These are phyloP conservation scores for Gnaphalium uliginosum DNA, from an alignment of 129 eudicot genomes.

Conservation along the genomic window DNA sequence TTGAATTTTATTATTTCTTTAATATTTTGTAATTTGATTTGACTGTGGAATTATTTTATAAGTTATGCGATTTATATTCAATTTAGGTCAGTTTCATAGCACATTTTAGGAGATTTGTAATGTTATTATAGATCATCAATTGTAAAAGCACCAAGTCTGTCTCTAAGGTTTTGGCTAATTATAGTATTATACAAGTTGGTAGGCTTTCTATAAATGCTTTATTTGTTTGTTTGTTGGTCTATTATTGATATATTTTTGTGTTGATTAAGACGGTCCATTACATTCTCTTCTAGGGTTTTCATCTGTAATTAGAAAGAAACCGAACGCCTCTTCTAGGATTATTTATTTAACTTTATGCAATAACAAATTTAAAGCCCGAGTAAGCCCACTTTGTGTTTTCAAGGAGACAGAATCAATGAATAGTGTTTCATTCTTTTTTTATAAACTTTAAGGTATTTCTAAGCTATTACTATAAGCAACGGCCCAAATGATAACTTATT, in stretches of 20 bases:
- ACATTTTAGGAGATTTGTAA: background rate
- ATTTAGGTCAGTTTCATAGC: background rate
- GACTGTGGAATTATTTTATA: background rate
- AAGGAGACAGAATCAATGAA: constrained; percentile 6
- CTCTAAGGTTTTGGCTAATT: constrained; percentile 17
- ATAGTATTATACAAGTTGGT: constrained; percentile 1
- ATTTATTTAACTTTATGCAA: constrained; percentile 19
- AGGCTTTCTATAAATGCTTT: constrained; percentile 3
- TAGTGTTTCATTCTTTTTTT: constrained; percentile 5
- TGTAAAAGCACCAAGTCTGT: background rate
- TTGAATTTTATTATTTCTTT: constrained; percentile 3
- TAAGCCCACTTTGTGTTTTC: background rate
- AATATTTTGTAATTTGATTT: background rate
- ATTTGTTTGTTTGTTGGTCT: constrained; percentile 9
- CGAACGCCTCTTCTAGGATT: background rate
- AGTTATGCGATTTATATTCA: background rate
- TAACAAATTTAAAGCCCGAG: background rate
- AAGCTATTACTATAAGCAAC: constrained; percentile 3
- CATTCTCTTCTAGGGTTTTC: background rate
- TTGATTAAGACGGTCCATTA: background rate
- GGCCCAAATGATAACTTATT: background rate
- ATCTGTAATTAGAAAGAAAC: constrained; percentile 14
- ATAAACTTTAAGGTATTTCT: background rate
- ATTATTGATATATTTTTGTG: background rate
- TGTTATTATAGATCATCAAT: background rate